Percentiles rank a stretch among this genome's conserved stretches.
phyloP scores from a whole-genome alignment of 1,284 basidiomycete species.

The Ustilago xerochloae region DNA sequence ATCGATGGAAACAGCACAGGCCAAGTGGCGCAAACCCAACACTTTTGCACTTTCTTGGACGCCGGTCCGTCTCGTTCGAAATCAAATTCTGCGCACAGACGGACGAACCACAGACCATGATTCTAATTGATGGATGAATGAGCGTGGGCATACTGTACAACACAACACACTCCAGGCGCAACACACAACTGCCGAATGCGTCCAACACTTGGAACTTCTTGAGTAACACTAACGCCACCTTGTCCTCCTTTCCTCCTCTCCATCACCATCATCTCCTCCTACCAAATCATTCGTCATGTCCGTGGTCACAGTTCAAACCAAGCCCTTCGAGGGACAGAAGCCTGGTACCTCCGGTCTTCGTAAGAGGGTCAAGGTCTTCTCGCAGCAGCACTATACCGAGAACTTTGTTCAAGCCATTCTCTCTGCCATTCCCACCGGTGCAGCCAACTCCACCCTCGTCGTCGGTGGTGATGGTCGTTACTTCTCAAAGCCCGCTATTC shows the following conservation, averaged over 20 bases:
- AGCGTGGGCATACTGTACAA: background rate
- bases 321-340: slow-evolving; percentile 68
- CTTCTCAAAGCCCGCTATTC: slow-evolving; percentile 88
- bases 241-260: background rate
- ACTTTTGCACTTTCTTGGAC: background rate
- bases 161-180: background rate
- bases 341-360: slow-evolving; percentile 67
- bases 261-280: background rate
- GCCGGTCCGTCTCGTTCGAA: slow-evolving; percentile 1
- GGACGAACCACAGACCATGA: no score
- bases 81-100: slow-evolving; percentile 1
- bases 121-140: background rate
- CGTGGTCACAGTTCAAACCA: slow-evolving; percentile 60
- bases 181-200: background rate
- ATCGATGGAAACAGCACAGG: no score
- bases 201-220: background rate
- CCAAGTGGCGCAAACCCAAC: background rate
- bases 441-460: slow-evolving; percentile 80
- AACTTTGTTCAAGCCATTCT: slow-evolving; percentile 98
- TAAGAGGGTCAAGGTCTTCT: slow-evolving; percentile 68
- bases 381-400: slow-evolving; percentile 90
- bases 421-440: slow-evolving; percentile 84
- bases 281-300: slow-evolving; percentile 44
- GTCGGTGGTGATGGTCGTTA: slow-evolving; percentile 97
- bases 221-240: background rate